A percentile compares a stretch with the other conserved stretches of the same genome.
Conservation (phyloP, 371 early-diverging fungal species). For the Syncephalis plumigaleata region DNA sequence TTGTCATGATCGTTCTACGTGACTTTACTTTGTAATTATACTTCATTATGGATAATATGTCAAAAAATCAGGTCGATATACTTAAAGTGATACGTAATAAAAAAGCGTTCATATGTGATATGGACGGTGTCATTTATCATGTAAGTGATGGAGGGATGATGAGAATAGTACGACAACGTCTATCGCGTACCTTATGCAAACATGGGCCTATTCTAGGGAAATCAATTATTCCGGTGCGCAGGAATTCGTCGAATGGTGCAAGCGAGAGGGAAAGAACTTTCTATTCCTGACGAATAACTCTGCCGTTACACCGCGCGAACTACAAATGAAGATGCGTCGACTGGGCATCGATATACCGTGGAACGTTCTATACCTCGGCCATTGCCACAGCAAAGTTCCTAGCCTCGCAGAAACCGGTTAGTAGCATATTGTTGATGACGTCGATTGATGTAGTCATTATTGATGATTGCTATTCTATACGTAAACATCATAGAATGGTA, state of each 20-base stretch:
- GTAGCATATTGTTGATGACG: neutral
- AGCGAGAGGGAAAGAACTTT: constrained; percentile 34
- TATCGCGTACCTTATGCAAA: neutral
- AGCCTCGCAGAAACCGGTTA: constrained; percentile 31
- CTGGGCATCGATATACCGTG: constrained; percentile 37
- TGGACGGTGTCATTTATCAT: constrained; percentile 53
- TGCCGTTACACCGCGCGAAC: constrained; percentile 44
- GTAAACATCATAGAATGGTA: constrained; percentile 23
- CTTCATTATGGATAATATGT: too few species aligned
- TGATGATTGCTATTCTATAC: too few species aligned
- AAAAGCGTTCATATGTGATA: constrained; percentile 44
- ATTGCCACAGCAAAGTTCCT: constrained; percentile 45
- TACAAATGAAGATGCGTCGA: constrained; percentile 34
- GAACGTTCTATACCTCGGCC: constrained; percentile 46
- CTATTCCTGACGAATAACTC: constrained; percentile 54
- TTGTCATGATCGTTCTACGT: too few species aligned
- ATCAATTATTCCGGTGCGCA: constrained; percentile 35
- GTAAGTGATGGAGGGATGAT: constrained; percentile 13
- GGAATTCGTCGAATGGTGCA: constrained; percentile 42
- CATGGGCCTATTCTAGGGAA: constrained; percentile 16
- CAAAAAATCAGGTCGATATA: too few species aligned
- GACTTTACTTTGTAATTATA: too few species aligned
- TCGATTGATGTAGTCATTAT: neutral
- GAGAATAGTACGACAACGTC: too few species aligned
- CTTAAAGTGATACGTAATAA: constrained; percentile 35